Percentiles rank a stretch among this genome's conserved stretches.
phyloP scores from a whole-genome alignment of 78 protist genomes.

The Dictyostelium firmibasis region DNA sequence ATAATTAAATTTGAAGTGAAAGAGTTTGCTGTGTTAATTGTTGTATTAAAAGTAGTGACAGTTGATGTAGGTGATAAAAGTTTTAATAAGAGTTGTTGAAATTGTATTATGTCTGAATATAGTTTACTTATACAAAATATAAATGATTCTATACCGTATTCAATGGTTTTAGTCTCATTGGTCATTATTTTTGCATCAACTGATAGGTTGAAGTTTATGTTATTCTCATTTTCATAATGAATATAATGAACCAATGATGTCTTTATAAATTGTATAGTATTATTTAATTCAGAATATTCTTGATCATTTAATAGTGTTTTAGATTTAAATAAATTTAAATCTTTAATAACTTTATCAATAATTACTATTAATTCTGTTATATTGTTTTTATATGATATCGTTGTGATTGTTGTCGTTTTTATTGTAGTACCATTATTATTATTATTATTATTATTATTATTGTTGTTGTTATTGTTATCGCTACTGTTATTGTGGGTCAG shows the following conservation, averaged over 20 bases:
- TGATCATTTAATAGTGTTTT: neutral
- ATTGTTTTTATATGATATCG: neutral
- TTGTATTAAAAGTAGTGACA: neutral
- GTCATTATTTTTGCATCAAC: neutral
- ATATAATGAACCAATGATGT: conserved; percentile 19
- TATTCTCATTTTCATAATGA: neutral
- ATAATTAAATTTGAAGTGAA: neutral
- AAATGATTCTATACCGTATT: neutral
- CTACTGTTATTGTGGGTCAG: neutral
- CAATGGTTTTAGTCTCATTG: neutral
- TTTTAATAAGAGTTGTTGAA: neutral
- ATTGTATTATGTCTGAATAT: neutral
- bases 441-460: neutral
- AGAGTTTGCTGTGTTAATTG: neutral
- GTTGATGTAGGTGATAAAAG: neutral
- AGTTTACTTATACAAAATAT: neutral
- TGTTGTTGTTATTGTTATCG: neutral
- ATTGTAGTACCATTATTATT: neutral
- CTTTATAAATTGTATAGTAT: conserved; percentile 30
- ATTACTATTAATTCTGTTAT: neutral
- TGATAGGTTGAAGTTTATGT: neutral
- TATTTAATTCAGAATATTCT: conserved; percentile 57
- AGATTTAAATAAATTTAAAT: neutral
- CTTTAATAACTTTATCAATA: neutral
- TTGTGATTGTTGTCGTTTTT: conserved; percentile 19